Percentiles rank a stretch among this genome's conserved stretches.
phyloP scores from a whole-genome alignment of 768 basidiomycete genomes.

The Roridomyces roridus region DNA sequence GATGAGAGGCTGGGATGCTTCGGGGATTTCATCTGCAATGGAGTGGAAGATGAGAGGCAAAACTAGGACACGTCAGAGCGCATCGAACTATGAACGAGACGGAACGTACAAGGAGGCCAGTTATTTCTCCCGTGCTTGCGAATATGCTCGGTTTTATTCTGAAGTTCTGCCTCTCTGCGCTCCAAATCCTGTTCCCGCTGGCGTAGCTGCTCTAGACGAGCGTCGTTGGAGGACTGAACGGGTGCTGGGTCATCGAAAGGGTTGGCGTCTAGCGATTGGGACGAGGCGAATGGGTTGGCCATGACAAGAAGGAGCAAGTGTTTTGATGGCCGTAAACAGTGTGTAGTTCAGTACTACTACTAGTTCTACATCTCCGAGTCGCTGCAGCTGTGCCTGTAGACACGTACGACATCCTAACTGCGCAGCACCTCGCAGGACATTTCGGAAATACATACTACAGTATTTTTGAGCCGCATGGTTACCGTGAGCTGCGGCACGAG shows the following conservation, averaged over 20 bases:
- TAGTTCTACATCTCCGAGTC: too few relatives aligned
- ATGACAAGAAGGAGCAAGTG: not conserved
- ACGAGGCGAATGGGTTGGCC: constrained; percentile 77
- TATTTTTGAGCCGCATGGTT: too few relatives aligned
- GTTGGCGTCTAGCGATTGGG: constrained; percentile 85
- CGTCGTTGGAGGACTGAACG: constrained; percentile 41
- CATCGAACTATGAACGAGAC: constrained; percentile 37
- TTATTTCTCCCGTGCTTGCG: constrained; percentile 85
- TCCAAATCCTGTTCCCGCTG: constrained; percentile 84
- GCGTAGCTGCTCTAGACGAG: constrained; percentile 68
- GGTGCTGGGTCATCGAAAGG: constrained; percentile 88
- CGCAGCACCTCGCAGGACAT: too few relatives aligned
- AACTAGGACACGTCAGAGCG: constrained; percentile 55
- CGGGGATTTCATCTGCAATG: constrained; percentile 89
- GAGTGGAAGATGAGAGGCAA: constrained; percentile 95
- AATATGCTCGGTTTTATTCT: constrained; percentile 70
- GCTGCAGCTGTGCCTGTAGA: too few relatives aligned
- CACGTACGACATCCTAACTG: too few relatives aligned
- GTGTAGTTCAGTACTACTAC: too few relatives aligned
- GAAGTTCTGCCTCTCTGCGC: constrained; percentile 77
- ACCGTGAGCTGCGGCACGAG: too few relatives aligned
- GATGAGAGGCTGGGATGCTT: constrained; percentile 77
- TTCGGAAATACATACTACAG: too few relatives aligned
- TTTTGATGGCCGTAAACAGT: too few relatives aligned
- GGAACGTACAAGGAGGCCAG: constrained; percentile 91